phyloP scores from a whole-genome alignment of 495 filamentous ascomycete species.

The Penicillium roqueforti region DNA sequence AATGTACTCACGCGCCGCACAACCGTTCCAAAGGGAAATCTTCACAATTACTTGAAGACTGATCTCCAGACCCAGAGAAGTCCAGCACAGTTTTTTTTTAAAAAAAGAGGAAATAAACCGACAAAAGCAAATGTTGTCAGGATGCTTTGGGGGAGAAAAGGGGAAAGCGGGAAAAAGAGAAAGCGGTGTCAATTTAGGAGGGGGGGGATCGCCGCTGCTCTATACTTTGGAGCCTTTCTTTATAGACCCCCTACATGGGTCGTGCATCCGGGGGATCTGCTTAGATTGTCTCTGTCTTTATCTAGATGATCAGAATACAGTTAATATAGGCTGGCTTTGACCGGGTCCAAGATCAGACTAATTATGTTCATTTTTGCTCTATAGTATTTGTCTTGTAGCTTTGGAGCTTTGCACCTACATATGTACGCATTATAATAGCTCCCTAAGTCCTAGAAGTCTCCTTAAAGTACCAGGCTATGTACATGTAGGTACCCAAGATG shows the following conservation, averaged over 20 bases:
- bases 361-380: too few species aligned
- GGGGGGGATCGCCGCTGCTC: constrained; percentile 22
- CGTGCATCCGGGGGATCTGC: constrained; percentile 1
- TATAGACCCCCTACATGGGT: neutral
- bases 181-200: constrained; percentile 23
- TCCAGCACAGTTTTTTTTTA: constrained; percentile 8
- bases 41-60: neutral
- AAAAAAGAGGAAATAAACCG: constrained; percentile 10
- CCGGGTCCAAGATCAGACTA: neutral
- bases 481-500: neutral
- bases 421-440: neutral
- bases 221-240: neutral
- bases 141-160: constrained; percentile 16
- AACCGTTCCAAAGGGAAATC: neutral
- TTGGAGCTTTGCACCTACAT: neutral
- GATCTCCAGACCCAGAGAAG: neutral
- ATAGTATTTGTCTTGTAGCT: neutral
- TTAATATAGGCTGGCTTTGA: neutral
- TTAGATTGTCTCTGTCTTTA: neutral
- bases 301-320: neutral
- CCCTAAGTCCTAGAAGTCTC: too few species aligned
- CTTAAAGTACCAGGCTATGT: too few species aligned
- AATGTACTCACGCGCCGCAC: constrained; percentile 22
- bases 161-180: constrained; percentile 28
- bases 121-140: constrained; percentile 8